Conservation (phyloP, 1,284 basidiomycete genomes). For the Leccinum angustisporum region DNA sequence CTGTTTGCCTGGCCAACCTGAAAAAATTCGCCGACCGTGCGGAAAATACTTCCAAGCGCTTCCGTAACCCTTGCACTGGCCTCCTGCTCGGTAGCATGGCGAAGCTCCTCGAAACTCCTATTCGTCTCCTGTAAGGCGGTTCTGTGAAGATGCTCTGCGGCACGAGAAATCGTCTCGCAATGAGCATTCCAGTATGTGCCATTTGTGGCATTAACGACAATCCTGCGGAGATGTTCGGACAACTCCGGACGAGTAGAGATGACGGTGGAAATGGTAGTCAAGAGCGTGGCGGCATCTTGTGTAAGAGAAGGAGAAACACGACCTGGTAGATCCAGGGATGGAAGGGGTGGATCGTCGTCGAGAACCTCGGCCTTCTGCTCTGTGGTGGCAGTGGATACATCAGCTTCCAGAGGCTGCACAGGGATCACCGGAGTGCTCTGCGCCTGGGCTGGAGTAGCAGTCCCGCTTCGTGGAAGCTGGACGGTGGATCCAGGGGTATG, state of each 20-base stretch:
- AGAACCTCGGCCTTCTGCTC: constrained; percentile 19
- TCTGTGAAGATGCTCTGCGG: constrained; percentile 50
- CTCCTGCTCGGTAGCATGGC: constrained; percentile 54
- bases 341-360: constrained; percentile 55
- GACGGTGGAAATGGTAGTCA: constrained; percentile 52
- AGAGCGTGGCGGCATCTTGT: constrained; percentile 59
- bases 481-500: background rate
- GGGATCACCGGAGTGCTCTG: constrained; percentile 34
- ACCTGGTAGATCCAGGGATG: constrained; percentile 41
- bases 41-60: constrained; percentile 59
- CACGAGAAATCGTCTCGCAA: constrained; percentile 53
- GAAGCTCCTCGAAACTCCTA: constrained; percentile 43
- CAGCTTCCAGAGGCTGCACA: constrained; percentile 24
- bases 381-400: constrained; percentile 10
- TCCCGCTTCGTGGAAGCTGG: constrained; percentile 16
- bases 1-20: constrained; percentile 13
- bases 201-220: constrained; percentile 57
- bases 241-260: constrained; percentile 68
- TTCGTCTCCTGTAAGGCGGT: constrained; percentile 44
- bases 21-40: constrained; percentile 46
- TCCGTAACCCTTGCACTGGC: constrained; percentile 64
- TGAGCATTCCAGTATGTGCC: constrained; percentile 69
- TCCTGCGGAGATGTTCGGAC: constrained; percentile 60
- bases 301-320: constrained; percentile 48
- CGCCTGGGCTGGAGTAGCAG: constrained; percentile 35